Evolutionary conservation across 257 asterid genomes (phyloP), one percentile per base, ranked within the genome.

Genomic region (Scutellaria baicalensis): DNA sequence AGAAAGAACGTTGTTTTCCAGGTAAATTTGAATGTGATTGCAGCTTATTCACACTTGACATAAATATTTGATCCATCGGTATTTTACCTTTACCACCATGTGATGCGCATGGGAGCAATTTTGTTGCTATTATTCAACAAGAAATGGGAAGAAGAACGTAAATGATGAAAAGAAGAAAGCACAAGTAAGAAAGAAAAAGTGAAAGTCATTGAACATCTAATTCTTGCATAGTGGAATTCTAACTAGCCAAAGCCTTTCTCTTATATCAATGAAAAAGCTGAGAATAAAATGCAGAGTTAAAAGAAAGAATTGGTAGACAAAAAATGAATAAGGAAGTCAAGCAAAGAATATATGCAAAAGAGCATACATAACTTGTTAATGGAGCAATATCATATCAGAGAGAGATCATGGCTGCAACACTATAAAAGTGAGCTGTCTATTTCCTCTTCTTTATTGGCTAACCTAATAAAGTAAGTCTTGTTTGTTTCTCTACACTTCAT

Each of bases 211-310:
- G 69, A 75, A 59, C 36, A 59, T 45, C 51, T 8, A 52, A 56
- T 57, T 62, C 20, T 68, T 42, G 68, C 63, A 66, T 70, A 50
- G 72, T 73, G 73, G 72, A 57, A 68, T 51, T 50, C 38, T 45
- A 70, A 59, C 18, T 48, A 59, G 66, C 35, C 61, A 33, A 67
- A 54, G 71, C 58, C 83, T 79, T 75, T 79, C 72, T 79, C 83
- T 75, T 64, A 55, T 47, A 75, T 61, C 80, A 75, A 75, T 66
- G 71, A 75, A 73, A 68, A 70, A 59, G 59, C 43, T 11, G 35
- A 59, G 33, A 68, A 59, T 55, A 50, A 33, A 9, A 58, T 42
- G 39, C 52, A 50, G 56, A 59, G 12, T 3, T 49, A 31, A 61
- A 62, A 49, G 58, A 77, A 72, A 59, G 5, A 47, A 47, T 27